phyloP scores from a whole-genome alignment of 805 yeast genomes.

The Yarrowia sp. region DNA sequence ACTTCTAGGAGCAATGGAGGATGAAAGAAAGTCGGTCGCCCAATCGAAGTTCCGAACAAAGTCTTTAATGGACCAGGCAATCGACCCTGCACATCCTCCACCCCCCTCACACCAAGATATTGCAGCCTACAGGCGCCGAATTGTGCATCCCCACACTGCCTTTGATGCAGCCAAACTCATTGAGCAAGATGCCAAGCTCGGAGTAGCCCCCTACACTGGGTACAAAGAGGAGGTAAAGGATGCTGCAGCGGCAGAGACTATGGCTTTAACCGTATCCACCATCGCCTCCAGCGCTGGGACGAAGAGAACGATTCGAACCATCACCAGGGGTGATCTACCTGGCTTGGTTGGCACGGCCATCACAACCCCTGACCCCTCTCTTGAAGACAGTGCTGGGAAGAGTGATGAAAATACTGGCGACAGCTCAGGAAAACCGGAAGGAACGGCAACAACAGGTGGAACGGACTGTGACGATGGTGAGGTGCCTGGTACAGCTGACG shows the following conservation, averaged over 20 bases:
- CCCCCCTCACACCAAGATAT: conserved; percentile 47
- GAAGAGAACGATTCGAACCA: conserved; percentile 62
- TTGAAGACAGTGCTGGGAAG: not conserved
- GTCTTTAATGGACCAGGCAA: conserved; percentile 12
- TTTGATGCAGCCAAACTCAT: conserved; percentile 34
- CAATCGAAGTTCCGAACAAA: conserved; percentile 31
- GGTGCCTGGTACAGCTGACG: not conserved
- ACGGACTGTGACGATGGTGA: not conserved
- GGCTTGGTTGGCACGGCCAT: conserved; percentile 38
- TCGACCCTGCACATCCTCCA: conserved; percentile 29
- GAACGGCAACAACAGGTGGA: not conserved
- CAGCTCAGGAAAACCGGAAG: not conserved
- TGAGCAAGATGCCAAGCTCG: conserved; percentile 23
- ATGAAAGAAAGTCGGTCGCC: conserved; percentile 21
- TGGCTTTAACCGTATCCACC: conserved; percentile 9
- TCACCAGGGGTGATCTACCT: conserved; percentile 66
- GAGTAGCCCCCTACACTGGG: conserved; percentile 16
- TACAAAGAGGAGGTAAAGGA: conserved; percentile 22
- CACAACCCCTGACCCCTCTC: conserved; percentile 23
- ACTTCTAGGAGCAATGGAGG: conserved; percentile 21
- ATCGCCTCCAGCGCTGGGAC: conserved; percentile 35
- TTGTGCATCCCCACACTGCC: conserved; percentile 57
- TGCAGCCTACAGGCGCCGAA: conserved; percentile 55
- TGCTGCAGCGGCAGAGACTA: conserved; percentile 14
- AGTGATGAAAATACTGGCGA: not conserved